Conservation (phyloP, 352 stramenopile genomes). For the Phytophthora sp. region DNA sequence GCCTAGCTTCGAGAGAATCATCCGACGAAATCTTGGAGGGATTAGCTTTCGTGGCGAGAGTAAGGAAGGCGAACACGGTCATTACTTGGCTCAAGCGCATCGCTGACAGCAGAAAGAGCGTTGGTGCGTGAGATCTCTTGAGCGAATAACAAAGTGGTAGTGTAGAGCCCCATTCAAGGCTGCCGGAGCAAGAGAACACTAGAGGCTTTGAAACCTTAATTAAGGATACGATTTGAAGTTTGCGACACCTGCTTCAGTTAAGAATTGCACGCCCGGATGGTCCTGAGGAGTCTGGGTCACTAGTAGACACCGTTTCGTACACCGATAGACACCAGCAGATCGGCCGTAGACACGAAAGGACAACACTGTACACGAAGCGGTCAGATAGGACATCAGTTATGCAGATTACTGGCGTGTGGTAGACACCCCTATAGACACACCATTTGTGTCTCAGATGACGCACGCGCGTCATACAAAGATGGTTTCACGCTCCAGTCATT, state of each 20-base stretch:
- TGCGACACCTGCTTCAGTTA: not conserved
- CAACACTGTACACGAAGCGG: no score
- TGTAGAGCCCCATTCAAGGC: no score
- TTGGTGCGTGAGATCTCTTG: not conserved
- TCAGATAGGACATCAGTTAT: no score
- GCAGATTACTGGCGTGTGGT: no score
- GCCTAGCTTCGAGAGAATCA: not conserved
- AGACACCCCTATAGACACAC: no score
- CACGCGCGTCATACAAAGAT: no score
- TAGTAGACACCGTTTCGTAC: no score
- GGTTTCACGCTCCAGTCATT: no score
- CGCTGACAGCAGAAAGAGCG: not conserved
- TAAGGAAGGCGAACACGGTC: not conserved
- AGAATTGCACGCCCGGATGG: not conserved
- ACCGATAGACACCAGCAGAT: no score
- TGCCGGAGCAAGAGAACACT: not conserved
- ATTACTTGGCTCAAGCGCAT: not conserved
- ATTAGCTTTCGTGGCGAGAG: not conserved
- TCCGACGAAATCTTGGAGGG: not conserved
- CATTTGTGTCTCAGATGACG: no score
- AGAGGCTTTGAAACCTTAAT: not conserved
- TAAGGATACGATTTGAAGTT: conserved; percentile 1
- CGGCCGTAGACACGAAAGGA: no score
- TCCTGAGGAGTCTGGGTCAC: no score
- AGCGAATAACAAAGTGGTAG: conserved; percentile 7